Conservation (phyloP, 257 asterid species). For the Coffea canephora region DNA sequence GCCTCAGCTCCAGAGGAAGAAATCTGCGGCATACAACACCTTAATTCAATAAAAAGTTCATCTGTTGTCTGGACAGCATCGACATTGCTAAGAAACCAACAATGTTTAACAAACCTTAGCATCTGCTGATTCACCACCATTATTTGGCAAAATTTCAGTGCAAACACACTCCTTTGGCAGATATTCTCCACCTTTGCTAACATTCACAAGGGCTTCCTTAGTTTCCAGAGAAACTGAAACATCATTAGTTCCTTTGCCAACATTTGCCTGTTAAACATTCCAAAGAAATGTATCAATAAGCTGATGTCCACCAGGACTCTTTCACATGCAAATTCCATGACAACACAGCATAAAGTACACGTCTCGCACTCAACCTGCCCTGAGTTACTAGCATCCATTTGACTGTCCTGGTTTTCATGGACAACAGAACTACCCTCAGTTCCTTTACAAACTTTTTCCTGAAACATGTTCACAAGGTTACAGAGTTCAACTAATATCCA, state of each 20-base stretch:
- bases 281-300: too few species aligned
- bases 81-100: not conserved
- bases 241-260: slow-evolving; percentile 4
- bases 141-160: slow-evolving; percentile 20
- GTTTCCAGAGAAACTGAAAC: slow-evolving; percentile 8
- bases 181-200: slow-evolving; percentile 17
- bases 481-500: not conserved
- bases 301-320: not conserved
- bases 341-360: not conserved
- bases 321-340: not conserved
- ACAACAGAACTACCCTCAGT: not conserved
- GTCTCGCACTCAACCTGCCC: not conserved
- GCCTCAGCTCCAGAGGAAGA: slow-evolving; percentile 2
- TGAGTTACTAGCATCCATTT: slow-evolving; percentile 2
- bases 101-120: slow-evolving; percentile 23
- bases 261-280: not conserved
- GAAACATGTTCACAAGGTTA: not conserved
- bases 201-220: slow-evolving; percentile 15
- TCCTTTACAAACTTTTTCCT: slow-evolving; percentile 10
- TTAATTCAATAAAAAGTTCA: slow-evolving; percentile 6
- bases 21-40: slow-evolving; percentile 8
- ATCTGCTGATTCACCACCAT: slow-evolving; percentile 27
- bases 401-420: not conserved
- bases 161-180: slow-evolving; percentile 20
- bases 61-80: not conserved